Percentiles rank a stretch among this genome's conserved stretches.
phyloP scores from a whole-genome alignment of 805 yeast genomes.

The Brettanomyces custersianus region DNA sequence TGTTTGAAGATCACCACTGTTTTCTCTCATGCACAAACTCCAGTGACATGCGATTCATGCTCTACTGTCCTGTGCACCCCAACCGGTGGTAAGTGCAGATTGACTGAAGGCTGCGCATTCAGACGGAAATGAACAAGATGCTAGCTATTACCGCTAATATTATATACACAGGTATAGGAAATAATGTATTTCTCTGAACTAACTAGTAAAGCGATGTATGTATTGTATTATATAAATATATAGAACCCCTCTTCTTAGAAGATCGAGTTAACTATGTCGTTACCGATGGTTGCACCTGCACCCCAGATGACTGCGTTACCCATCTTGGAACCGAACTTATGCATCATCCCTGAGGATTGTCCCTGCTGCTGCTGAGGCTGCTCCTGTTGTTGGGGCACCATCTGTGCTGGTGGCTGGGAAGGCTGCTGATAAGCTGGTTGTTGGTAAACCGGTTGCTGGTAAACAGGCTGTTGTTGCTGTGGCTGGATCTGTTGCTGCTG shows the following conservation, averaged over 20 bases:
- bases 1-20: slow-evolving; percentile 98
- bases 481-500: slow-evolving; percentile 12
- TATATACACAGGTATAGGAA: not conserved
- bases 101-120: slow-evolving; percentile 99
- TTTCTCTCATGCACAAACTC: slow-evolving; percentile 99
- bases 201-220: not conserved
- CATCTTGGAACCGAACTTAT: slow-evolving; percentile 72
- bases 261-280: slow-evolving; percentile 59
- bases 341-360: slow-evolving; percentile 22
- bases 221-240: not conserved
- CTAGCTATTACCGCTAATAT: not conserved
- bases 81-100: slow-evolving; percentile 99
- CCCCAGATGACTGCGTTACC: slow-evolving; percentile 97
- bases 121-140: slow-evolving; percentile 79
- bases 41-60: slow-evolving; percentile 98
- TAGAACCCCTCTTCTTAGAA: slow-evolving; percentile 5
- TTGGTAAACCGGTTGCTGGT: slow-evolving; percentile 7
- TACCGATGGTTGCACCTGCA: slow-evolving; percentile 94
- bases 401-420: not conserved
- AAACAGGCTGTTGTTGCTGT: slow-evolving; percentile 8
- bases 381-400: slow-evolving; percentile 2
- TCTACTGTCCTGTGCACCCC: slow-evolving; percentile 98
- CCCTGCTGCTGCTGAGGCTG: slow-evolving; percentile 12
- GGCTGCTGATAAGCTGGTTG: not conserved
- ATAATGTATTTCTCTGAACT: not conserved